Evolutionary conservation across 2,329 filamentous ascomycete genomes (phyloP).

Genomic region (Westerdykella ornata): DNA sequence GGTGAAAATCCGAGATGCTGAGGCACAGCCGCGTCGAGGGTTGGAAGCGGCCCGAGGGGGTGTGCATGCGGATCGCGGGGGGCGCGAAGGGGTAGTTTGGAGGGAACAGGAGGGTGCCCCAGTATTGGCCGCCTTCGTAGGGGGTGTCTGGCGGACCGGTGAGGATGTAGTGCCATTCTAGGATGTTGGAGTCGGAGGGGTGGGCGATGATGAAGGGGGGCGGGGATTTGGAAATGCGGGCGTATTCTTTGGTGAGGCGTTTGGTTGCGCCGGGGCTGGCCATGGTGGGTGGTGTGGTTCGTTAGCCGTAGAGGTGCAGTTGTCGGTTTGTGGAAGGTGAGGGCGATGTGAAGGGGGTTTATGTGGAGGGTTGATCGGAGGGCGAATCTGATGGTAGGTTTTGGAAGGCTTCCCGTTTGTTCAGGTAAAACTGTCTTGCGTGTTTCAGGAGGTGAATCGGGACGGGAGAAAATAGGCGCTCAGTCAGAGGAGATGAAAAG

Average conservation of each 20-base stretch:
- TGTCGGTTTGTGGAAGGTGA: neutral
- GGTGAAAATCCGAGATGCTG: conserved; percentile 95
- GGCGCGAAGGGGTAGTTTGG: conserved; percentile 96
- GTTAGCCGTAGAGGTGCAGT: neutral
- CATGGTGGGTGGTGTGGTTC: conserved; percentile 19
- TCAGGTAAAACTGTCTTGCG: too few species aligned
- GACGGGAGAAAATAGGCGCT: too few species aligned
- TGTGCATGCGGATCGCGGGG: conserved; percentile 98
- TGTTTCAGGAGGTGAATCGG: too few species aligned
- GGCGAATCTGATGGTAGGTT: neutral
- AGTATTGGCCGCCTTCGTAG: conserved; percentile 93
- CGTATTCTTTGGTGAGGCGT: conserved; percentile 56
- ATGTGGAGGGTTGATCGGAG: neutral
- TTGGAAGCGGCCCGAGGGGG: conserved; percentile 90
- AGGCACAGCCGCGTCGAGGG: conserved; percentile 87
- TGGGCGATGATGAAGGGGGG: conserved; percentile 85
- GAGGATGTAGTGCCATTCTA: conserved; percentile 95
- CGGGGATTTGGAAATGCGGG: conserved; percentile 63
- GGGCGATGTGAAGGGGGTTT: neutral
- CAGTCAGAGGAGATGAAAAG: too few species aligned
- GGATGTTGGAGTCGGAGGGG: conserved; percentile 82
- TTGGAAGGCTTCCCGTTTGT: neutral
- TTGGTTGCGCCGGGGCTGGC: conserved; percentile 38
- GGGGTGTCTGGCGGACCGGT: conserved; percentile 91
- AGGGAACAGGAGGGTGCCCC: conserved; percentile 93